Conservation (phyloP, 2,329 filamentous ascomycete species). For the Fusarium anthophilum region DNA sequence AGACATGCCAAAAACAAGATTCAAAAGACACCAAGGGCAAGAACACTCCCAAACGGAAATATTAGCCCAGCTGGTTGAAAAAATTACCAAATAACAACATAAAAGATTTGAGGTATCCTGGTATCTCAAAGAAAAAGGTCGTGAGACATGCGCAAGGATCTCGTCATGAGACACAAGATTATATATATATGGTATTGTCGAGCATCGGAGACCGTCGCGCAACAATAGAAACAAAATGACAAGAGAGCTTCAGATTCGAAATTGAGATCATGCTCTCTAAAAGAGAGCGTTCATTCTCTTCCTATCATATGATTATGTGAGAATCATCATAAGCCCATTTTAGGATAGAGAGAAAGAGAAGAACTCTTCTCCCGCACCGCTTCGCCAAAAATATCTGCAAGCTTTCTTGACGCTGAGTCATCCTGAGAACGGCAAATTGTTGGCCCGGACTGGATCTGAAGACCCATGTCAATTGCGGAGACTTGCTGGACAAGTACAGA, state of each 20-base stretch:
- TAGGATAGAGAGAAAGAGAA: constrained; percentile 46
- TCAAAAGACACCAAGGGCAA: background rate
- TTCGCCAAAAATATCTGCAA: constrained; percentile 34
- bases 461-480: constrained; percentile 11
- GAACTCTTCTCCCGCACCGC: constrained; percentile 23
- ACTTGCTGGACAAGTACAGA: constrained; percentile 19
- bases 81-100: background rate
- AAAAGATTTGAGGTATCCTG: no score
- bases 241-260: constrained; percentile 66
- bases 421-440: constrained; percentile 32
- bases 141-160: background rate
- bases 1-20: background rate
- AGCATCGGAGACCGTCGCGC: background rate
- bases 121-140: background rate
- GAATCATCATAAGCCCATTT: constrained; percentile 70
- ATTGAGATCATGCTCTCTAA: constrained; percentile 69
- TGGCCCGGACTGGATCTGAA: constrained; percentile 28
- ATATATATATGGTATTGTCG: background rate
- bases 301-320: constrained; percentile 69
- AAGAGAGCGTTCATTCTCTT: constrained; percentile 71
- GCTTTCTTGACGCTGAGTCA: constrained; percentile 42
- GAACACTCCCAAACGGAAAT: background rate
- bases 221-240: constrained; percentile 7
- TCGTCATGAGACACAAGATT: background rate
- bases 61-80: background rate